Base-by-base conservation (phyloP, 169 alveolate genomes). In the Cyclospora cayetanensis region DNA sequence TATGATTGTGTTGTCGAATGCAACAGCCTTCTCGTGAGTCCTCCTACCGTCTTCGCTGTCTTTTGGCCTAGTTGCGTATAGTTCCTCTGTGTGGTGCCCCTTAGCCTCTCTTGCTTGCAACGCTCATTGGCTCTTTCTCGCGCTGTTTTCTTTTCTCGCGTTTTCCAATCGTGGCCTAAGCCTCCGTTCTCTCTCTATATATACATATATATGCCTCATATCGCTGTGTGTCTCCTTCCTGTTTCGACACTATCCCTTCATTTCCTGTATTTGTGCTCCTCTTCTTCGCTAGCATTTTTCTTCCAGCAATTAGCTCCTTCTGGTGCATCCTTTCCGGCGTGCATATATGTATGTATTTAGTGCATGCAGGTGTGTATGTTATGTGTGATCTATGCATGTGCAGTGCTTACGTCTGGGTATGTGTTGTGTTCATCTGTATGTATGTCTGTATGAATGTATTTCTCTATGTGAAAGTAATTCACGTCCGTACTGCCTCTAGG, bases 1-100 rank as follows among this genome's bases (percentile, higher is more conserved):
- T 90, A 77, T 79, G 90, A 92, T 50, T 43, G 95, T 85, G 80
- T 90, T 86, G 90, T 92, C 77, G 93, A 95, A 83, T 84, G 87
- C 89, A 65, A 94, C 87, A 52, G 76, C 74, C 43, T 77, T 70
- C 89, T 63, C 68, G 87, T 66, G 12, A 0, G 79, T 66, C n/a
- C n/a, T n/a, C n/a, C n/a, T n/a, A 85, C 82, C 34, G 77, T 76
- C n/a, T n/a, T n/a, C n/a, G n/a, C n/a, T n/a, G n/a, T n/a, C n/a
- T n/a, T n/a, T n/a, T n/a, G n/a, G n/a, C n/a, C n/a, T n/a, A n/a
- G n/a, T n/a, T n/a, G n/a, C n/a, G n/a, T n/a, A n/a, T n/a, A n/a
- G n/a, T n/a, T n/a, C n/a, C n/a, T n/a, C n/a, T n/a, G n/a, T n/a
- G n/a, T n/a, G n/a, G n/a, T n/a, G n/a, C n/a, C n/a, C n/a, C n/a